Evolutionary conservation across 202 grass and related monocot species (phyloP), one percentile per base, ranked within the genome.

Genomic region (Eragrostis tef): DNA sequence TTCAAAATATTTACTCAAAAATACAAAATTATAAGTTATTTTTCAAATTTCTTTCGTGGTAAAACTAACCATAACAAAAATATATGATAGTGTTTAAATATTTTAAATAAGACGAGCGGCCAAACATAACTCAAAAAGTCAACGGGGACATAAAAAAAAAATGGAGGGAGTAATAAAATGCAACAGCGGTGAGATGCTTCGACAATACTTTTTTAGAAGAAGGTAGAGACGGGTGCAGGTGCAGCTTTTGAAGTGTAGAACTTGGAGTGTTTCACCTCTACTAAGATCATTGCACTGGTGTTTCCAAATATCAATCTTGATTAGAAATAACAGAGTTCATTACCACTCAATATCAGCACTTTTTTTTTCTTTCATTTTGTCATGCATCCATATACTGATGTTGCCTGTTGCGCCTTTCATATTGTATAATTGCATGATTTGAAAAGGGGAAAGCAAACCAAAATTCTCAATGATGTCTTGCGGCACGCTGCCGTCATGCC

Each of bases 381-480:
- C 44, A 24, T 42, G 29, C 29, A 31, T 3, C 29, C 29, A 31
- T 31, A 31, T 31, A 31, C 3, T 31, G 29, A 1, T 31, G 3
- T 31, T 31, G 29, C 29, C 29, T 31, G 29, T 31, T 31, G 29
- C 29, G 29, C 17, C 15, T 57, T 57, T 57, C 47, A 24, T 67
- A 69, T 39, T 50, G 29, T 71, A n/a, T 24, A 42, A 44, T 58
- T 19, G n/a, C n/a, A n/a, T n/a, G 51, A 56, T 56, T 19, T 19
- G 42, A 27, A 6, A 76, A 52, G 47, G 2, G 29, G 22, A 72
- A 64, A 72, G 78, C 11, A 13, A 24, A 2, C 64, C 53, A 48
- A 83, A 89, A 89, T 58, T 53, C 66, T 79, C 29, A 79, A 89
- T 86, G 87, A 74, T 86, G 73, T 89, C 79, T 90, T 71, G 80